Percentiles rank a stretch among this genome's conserved stretches.
phyloP scores from a whole-genome alignment of 306 rosid species.

The Pyrus pyrifolia region DNA sequence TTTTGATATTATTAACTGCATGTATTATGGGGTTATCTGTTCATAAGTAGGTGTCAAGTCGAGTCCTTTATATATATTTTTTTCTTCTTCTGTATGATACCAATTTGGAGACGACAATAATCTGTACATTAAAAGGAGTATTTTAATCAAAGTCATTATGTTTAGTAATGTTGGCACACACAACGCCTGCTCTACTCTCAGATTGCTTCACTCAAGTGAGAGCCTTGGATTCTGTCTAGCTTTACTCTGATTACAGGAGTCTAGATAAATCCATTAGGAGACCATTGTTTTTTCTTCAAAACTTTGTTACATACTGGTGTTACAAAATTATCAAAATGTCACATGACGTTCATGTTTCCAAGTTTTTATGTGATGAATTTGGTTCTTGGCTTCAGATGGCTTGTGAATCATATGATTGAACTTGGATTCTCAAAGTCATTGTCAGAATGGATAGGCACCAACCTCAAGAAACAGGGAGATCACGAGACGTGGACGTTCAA shows the following conservation, averaged over 20 bases:
- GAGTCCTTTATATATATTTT: background rate
- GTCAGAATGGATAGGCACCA: slow-evolving; percentile 91
- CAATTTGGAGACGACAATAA: background rate
- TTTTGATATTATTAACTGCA: too few relatives aligned
- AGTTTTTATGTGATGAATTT: background rate
- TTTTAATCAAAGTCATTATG: background rate
- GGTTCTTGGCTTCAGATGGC: slow-evolving; percentile 65
- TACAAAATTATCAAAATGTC: background rate
- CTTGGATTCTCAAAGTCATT: slow-evolving; percentile 80
- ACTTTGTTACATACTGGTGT: background rate
- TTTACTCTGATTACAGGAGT: background rate
- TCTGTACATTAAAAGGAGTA: too few relatives aligned
- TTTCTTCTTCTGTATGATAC: too few relatives aligned
- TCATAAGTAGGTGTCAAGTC: background rate
- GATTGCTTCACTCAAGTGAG: background rate
- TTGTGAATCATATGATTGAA: slow-evolving; percentile 73
- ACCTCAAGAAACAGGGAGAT: slow-evolving; percentile 73
- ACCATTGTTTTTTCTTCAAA: background rate
- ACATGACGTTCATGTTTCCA: background rate
- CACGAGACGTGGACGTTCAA: slow-evolving; percentile 80
- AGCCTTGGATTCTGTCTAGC: background rate
- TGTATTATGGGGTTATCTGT: background rate
- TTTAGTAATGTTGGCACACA: background rate
- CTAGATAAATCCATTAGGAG: background rate
- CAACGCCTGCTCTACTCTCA: background rate